A percentile compares a stretch with the other conserved stretches of the same genome.
These are phyloP conservation scores for Trichoderma sp. DNA, from an alignment of 2,329 filamentous ascomycete species.

Conservation along the genomic window DNA sequence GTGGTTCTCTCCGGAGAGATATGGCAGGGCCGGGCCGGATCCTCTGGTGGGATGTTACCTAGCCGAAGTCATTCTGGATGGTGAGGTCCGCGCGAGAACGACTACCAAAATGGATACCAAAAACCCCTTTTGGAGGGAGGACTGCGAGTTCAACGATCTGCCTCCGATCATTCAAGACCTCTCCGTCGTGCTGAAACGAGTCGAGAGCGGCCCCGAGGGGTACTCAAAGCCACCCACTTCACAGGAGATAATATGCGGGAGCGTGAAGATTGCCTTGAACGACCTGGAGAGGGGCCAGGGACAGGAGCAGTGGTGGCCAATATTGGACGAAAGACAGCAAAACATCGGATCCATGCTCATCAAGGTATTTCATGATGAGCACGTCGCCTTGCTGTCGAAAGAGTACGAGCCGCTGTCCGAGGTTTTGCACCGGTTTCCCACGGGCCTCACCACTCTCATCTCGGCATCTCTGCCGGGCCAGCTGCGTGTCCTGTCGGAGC, in stretches of 20 bases:
- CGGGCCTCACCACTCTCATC: slow-evolving; percentile 82
- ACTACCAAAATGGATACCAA: slow-evolving; percentile 70
- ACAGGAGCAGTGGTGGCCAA: slow-evolving; percentile 84
- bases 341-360: slow-evolving; percentile 81
- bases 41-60: slow-evolving; percentile 68
- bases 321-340: slow-evolving; percentile 75
- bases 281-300: slow-evolving; percentile 77
- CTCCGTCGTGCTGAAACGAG: slow-evolving; percentile 71
- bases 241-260: slow-evolving; percentile 62
- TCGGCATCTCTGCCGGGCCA: slow-evolving; percentile 76
- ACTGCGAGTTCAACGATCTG: slow-evolving; percentile 75
- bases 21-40: slow-evolving; percentile 43
- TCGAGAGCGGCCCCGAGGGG: slow-evolving; percentile 54
- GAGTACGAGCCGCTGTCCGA: slow-evolving; percentile 85
- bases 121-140: slow-evolving; percentile 81
- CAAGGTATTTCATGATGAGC: slow-evolving; percentile 81
- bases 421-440: slow-evolving; percentile 80
- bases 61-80: slow-evolving; percentile 77
- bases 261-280: slow-evolving; percentile 80
- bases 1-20: slow-evolving; percentile 32
- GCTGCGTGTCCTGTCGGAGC: slow-evolving; percentile 78
- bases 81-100: slow-evolving; percentile 76
- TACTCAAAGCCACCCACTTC: slow-evolving; percentile 45
- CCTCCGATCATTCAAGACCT: slow-evolving; percentile 69
- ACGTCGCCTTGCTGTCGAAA: slow-evolving; percentile 81